Base-by-base conservation (phyloP, 148 eudicot genomes). In the Persicaria tinctoria region DNA sequence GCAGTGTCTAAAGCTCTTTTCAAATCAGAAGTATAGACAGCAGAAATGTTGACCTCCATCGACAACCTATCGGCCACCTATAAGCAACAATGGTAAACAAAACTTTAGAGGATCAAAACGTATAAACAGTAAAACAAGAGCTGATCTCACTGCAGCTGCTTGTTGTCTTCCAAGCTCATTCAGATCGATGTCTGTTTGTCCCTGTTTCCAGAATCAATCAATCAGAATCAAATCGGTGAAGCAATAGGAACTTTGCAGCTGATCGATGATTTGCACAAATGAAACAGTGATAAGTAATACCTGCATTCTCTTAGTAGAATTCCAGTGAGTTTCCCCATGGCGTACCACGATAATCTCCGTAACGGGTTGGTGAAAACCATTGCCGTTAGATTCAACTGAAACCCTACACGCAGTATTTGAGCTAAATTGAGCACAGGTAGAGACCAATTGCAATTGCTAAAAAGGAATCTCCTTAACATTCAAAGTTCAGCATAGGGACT, bases 271-370 rank as follows among this genome's bases (percentile, higher is more conserved):
- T 41, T 18, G 46, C 68, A 20, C 72, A 32, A 75, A 0, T 8
- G 12, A 14, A 44, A 62, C 68, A 60, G 47, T 73, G 9, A 17
- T 18, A 2, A n/a, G 47, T 13, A 7, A 27, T 9, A 89, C 95
- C 91, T 92, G 97, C 56, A 90, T 79, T 86, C 88, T 90, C 7
- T 75, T 78, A 73, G 74, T 78, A 69, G 88, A 85, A 80, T 93
- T 93, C 97, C 97, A 93, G 50, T 89, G 91, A 9, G 89, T 88
- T 79, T 88, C 89, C 46, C 92, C 92, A 60, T 88, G 92, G 63
- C 92, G 92, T 9, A 88, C 78, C 0, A 86, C 79, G 46, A 88
- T 74, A 32, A 88, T 80, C 79, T 88, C 92, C 4, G 88, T 73
- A 59, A 66, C 76, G 45, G 66, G 64, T 16, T 75, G 76, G 23